These are phyloP conservation scores for Oryza punctata DNA, from an alignment of 176 grass and related monocot genomes.

Conservation along the genomic window DNA sequence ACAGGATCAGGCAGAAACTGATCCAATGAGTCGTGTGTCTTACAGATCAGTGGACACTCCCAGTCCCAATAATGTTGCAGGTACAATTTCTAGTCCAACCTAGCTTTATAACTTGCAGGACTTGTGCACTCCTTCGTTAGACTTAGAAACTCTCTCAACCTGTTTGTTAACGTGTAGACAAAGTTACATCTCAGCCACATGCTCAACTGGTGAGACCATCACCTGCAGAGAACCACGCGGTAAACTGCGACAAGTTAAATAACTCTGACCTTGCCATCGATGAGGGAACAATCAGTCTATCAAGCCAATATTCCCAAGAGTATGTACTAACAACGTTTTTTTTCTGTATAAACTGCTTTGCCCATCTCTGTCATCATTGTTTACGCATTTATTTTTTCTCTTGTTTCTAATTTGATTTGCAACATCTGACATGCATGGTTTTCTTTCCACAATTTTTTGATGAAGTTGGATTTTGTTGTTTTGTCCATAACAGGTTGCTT, in stretches of 20 bases:
- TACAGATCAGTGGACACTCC: slow-evolving; percentile 52
- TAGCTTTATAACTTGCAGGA: not conserved
- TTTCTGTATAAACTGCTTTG: not conserved
- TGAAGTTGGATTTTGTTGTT: not conserved
- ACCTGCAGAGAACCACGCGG: slow-evolving; percentile 31
- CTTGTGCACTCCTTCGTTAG: not conserved
- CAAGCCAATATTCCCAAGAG: slow-evolving; percentile 84
- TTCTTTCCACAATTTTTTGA: not conserved
- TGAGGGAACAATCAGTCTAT: slow-evolving; percentile 81
- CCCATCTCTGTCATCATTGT: not conserved
- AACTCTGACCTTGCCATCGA: slow-evolving; percentile 70
- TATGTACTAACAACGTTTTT: slow-evolving; percentile 32
- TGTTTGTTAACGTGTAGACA: slow-evolving; percentile 39
- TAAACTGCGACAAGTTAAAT: slow-evolving; percentile 46
- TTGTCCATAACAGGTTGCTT: slow-evolving; percentile 54
- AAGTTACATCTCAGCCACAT: slow-evolving; percentile 39
- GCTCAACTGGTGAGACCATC: slow-evolving; percentile 40
- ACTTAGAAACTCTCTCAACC: not conserved
- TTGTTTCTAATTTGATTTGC: not conserved
- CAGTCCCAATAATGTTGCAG: slow-evolving; percentile 28
- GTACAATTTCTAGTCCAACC: slow-evolving; percentile 24
- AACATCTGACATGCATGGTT: not conserved
- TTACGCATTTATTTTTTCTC: not conserved
- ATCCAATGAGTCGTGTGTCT: slow-evolving; percentile 29
- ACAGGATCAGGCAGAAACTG: slow-evolving; percentile 30